Evolutionary conservation across 495 filamentous ascomycete genomes (phyloP), one percentile per base, ranked within the genome.

Genomic region (Neurospora discreta): DNA sequence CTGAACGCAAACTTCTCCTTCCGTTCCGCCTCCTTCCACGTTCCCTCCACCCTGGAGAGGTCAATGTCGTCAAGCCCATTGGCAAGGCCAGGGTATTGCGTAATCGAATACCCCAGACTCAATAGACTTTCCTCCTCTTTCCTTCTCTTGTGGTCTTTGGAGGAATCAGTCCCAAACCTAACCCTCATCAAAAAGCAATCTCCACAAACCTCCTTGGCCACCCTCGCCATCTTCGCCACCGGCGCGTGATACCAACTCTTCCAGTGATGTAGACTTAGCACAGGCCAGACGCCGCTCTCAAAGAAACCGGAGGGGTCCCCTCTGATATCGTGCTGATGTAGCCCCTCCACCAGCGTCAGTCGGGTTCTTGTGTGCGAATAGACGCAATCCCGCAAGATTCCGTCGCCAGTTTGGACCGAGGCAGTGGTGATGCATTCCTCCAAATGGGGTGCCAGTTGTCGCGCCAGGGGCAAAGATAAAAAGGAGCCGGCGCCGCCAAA

Each of bases 401-500:
- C 85, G 75, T 91, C 89, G 78, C 89, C 90, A 9, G 86, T 77
- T 77, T 74, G 80, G 80, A 74, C 84, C 77, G 73, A 84, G 75
- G 83, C 84, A 81, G 75, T 83, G 76, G 77, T 85, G 43, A 83
- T 82, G 77, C 89, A 91, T 43, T 83, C 76, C 20, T 87, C 84
- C 71, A 87, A 84, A 70, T 86, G 81, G n/a, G 82, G 78, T 33
- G 82, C 82, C 23, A 92, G 77, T 58, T 85, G 77, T 23, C 82
- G 80, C 8, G 89, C 85, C 13, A 92, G 82, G 10, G 90, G 86
- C 65, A 85, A 80, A 18, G 86, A 89, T 39, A 93, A 80, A 73
- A 91, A 92, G 26, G 90, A 83, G 75, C 90, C 90, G 20, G 89
- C 90, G 72, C 90, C 90, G 72, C 90, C 90, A 75, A 87, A 92